Conservation (phyloP, 2,329 filamentous ascomycete species). For the Pseudogymnoascus sp. region DNA sequence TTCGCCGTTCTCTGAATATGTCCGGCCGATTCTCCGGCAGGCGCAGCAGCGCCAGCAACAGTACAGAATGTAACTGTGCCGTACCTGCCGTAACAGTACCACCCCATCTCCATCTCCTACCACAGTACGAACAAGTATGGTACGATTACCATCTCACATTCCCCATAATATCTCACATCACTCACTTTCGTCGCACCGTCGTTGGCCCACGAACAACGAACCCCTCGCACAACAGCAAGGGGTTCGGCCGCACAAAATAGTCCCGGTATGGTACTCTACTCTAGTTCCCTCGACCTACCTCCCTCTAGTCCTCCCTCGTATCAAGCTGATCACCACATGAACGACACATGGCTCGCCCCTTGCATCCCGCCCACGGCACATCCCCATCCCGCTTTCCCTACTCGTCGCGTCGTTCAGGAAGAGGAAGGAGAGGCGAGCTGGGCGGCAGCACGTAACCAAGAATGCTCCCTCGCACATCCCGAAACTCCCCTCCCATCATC, state of each 20-base stretch:
- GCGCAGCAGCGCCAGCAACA: background rate
- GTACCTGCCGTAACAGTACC: background rate
- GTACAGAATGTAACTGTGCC: background rate
- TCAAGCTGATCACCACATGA: background rate
- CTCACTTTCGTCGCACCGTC: background rate
- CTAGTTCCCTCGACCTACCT: background rate
- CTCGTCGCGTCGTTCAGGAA: background rate
- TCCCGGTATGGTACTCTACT: background rate
- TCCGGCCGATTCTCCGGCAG: slow-evolving; percentile 1
- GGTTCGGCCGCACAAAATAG: background rate
- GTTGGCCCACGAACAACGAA: background rate
- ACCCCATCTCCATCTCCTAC: too few species aligned
- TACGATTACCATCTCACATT: too few species aligned
- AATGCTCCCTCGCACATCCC: background rate
- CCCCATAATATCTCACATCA: background rate
- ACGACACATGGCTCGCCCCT: background rate
- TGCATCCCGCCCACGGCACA: background rate
- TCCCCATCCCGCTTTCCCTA: background rate
- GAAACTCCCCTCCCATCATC: background rate
- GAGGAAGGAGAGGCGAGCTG: background rate
- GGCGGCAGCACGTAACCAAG: background rate
- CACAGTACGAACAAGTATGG: too few species aligned
- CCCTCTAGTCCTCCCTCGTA: background rate
- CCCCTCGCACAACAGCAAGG: background rate
- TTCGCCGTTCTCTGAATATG: background rate